Conservation (phyloP, 2,329 filamentous ascomycete species). For the Pseudopyricularia javanii region DNA sequence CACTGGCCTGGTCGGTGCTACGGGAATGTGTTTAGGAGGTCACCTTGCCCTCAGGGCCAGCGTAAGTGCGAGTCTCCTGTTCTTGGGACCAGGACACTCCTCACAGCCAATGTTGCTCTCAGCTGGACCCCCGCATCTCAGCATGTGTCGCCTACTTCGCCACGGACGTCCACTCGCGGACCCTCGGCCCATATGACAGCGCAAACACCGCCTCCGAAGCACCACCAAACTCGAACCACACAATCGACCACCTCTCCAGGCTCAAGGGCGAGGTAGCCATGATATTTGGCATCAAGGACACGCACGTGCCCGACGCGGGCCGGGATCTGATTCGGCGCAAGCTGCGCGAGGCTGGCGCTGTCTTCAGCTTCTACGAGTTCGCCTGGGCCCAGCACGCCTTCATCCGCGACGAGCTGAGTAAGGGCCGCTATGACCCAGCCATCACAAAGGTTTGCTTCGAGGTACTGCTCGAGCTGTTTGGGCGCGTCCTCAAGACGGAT, state of each 20-base stretch:
- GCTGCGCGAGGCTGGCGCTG: conserved; percentile 61
- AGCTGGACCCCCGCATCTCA: conserved; percentile 62
- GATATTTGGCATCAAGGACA: conserved; percentile 89
- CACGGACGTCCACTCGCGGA: conserved; percentile 75
- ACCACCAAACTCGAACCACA: conserved; percentile 31
- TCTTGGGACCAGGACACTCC: not conserved
- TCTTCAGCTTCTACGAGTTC: conserved; percentile 76
- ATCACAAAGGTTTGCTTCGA: conserved; percentile 83
- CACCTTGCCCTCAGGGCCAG: conserved; percentile 59
- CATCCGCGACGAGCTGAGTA: conserved; percentile 83
- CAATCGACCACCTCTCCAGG: conserved; percentile 41
- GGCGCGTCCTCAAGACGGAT: conserved; percentile 64
- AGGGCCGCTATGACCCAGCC: conserved; percentile 86
- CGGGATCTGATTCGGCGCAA: conserved; percentile 75
- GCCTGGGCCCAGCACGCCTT: conserved; percentile 95
- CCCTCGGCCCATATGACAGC: conserved; percentile 49
- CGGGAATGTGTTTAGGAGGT: conserved; percentile 88
- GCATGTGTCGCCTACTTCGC: conserved; percentile 83
- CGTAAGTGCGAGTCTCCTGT: conserved; percentile 21
- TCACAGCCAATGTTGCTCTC: not conserved
- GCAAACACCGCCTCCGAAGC: conserved; percentile 31
- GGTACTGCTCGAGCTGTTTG: conserved; percentile 78
- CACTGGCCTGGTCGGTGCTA: conserved; percentile 66
- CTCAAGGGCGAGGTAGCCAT: conserved; percentile 72
- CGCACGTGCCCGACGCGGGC: conserved; percentile 73